phyloP scores from a whole-genome alignment of 306 rosid species.

The Cicer bijugum region DNA sequence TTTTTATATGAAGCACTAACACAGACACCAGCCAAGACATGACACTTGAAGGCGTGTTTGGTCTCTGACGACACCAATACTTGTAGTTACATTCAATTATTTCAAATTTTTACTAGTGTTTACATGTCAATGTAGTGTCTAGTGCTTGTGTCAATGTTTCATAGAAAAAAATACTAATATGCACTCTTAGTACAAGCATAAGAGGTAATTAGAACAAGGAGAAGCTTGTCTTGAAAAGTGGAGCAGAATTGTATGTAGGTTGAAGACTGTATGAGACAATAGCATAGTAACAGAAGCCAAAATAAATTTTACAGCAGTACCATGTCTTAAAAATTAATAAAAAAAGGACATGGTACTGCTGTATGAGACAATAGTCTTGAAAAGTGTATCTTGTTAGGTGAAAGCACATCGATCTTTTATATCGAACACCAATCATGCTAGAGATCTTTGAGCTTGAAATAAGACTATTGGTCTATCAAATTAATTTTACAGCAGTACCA shows the following conservation, averaged over 20 bases:
- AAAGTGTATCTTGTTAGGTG: neutral
- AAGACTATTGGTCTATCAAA: too few species aligned
- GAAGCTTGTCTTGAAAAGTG: neutral
- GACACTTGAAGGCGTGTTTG: neutral
- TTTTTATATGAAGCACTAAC: neutral
- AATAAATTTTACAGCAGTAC: neutral
- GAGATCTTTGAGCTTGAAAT: too few species aligned
- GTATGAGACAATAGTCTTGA: too few species aligned
- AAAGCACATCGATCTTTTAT: neutral
- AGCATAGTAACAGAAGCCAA: conserved; percentile 9
- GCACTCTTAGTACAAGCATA: neutral
- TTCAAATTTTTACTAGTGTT: neutral
- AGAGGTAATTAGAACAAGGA: conserved; percentile 6
- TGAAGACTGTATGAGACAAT: conserved; percentile 18
- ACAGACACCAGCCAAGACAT: neutral
- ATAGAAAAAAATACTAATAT: neutral
- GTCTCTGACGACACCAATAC: neutral
- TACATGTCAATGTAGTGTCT: neutral
- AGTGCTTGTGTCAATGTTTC: neutral
- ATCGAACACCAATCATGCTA: neutral
- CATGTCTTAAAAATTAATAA: too few species aligned
- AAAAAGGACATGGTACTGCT: too few species aligned
- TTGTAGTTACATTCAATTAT: neutral
- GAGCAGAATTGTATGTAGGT: neutral
- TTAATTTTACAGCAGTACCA: neutral